phyloP scores from a whole-genome alignment of 805 yeast species.

The Ogataea pini region DNA sequence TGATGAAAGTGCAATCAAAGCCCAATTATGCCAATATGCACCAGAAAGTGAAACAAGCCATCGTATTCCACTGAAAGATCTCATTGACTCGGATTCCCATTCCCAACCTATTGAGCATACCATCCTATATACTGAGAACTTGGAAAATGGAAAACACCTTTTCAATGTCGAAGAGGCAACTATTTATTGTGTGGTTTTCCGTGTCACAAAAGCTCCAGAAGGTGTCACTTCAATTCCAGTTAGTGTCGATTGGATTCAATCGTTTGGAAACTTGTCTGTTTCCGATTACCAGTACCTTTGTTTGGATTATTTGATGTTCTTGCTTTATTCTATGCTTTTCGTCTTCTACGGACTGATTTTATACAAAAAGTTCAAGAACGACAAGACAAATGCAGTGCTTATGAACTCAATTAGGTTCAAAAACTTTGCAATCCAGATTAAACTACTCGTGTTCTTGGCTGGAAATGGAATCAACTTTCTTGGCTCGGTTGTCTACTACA shows the following conservation, averaged over 20 bases:
- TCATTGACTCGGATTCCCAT: constrained; percentile 20
- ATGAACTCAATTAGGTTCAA: constrained; percentile 20
- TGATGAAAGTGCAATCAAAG: constrained; percentile 31
- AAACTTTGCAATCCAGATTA: constrained; percentile 30
- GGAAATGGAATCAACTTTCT: constrained; percentile 23
- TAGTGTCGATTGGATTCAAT: constrained; percentile 35
- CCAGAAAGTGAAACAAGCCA: constrained; percentile 15
- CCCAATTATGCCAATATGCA: constrained; percentile 26
- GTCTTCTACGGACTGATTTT: constrained; percentile 18
- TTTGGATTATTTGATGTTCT: constrained; percentile 23
- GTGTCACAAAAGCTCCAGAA: constrained; percentile 18
- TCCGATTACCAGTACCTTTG: constrained; percentile 32
- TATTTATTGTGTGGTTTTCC: constrained; percentile 32
- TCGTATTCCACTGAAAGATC: constrained; percentile 18
- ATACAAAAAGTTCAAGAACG: constrained; percentile 14
- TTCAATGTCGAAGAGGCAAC: constrained; percentile 25
- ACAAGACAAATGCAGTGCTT: constrained; percentile 24
- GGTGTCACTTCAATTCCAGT: constrained; percentile 14
- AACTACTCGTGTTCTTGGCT: constrained; percentile 25
- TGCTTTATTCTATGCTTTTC: constrained; percentile 23
- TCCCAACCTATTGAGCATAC: constrained; percentile 22
- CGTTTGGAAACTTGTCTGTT: constrained; percentile 32
- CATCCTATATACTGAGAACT: constrained; percentile 9
- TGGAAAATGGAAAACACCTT: constrained; percentile 7
- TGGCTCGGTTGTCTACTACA: constrained; percentile 18